A percentile compares a stretch with the other conserved stretches of the same genome.
These are phyloP conservation scores for Fusarium buxicola DNA, from an alignment of 2,329 filamentous ascomycete genomes.

Conservation along the genomic window DNA sequence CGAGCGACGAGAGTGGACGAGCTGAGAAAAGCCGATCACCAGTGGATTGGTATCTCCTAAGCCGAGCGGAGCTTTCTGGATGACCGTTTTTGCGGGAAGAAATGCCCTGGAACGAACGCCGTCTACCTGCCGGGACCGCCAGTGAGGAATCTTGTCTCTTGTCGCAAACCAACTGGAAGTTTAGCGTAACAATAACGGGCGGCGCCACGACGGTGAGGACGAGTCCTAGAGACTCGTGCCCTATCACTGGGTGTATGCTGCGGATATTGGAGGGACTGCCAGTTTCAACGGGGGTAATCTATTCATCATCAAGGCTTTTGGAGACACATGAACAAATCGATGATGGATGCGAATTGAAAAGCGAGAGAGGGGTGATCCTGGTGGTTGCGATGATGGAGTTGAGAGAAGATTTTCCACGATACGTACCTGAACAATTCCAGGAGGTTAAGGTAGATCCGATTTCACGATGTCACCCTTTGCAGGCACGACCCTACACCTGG, in stretches of 20 bases:
- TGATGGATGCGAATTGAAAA: neutral
- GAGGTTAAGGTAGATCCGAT: constrained; percentile 42
- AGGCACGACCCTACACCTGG: constrained; percentile 26
- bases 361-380: constrained; percentile 12
- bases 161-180: constrained; percentile 12
- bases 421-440: constrained; percentile 20
- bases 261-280: constrained; percentile 5
- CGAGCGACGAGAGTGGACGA: constrained; percentile 2
- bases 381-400: constrained; percentile 17
- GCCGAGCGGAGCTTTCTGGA: constrained; percentile 19
- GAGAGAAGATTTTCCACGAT: constrained; percentile 35
- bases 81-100: constrained; percentile 2
- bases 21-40: constrained; percentile 6
- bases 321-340: constrained; percentile 2
- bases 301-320: neutral
- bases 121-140: neutral
- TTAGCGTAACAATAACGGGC: constrained; percentile 26
- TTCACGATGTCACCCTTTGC: constrained; percentile 43
- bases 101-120: neutral
- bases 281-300: neutral
- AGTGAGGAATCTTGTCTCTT: constrained; percentile 9
- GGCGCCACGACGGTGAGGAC: constrained; percentile 18
- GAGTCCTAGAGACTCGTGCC: neutral
- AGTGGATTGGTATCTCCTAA: constrained; percentile 15
- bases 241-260: neutral